phyloP scores from a whole-genome alignment of 1,139 yeast genomes.

The Candida anutae region DNA sequence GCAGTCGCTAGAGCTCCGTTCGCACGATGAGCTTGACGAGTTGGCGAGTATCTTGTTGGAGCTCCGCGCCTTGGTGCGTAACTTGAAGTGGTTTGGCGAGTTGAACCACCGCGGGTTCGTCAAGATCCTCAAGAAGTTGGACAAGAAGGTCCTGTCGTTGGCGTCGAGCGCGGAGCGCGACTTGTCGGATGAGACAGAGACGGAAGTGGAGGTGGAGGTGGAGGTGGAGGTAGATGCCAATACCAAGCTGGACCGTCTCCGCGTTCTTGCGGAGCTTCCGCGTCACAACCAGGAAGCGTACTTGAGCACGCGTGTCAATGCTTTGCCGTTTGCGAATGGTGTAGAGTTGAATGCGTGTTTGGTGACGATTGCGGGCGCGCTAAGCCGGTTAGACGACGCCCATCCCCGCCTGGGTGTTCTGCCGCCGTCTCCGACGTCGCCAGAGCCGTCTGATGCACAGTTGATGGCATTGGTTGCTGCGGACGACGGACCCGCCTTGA shows the following conservation, averaged over 20 bases:
- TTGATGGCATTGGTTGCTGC: conserved; percentile 5
- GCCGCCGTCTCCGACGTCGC: not conserved
- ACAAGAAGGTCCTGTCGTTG: conserved; percentile 55
- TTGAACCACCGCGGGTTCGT: conserved; percentile 84
- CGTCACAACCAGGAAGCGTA: conserved; percentile 61
- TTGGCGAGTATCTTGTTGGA: conserved; percentile 69
- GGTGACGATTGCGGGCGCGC: conserved; percentile 45
- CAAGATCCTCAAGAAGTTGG: conserved; percentile 84
- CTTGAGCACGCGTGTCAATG: conserved; percentile 60
- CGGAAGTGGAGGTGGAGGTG: not conserved
- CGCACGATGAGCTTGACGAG: conserved; percentile 69
- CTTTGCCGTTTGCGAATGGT: conserved; percentile 74
- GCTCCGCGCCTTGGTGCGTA: conserved; percentile 68
- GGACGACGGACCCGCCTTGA: conserved; percentile 2
- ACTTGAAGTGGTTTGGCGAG: conserved; percentile 90
- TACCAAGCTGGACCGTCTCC: conserved; percentile 4
- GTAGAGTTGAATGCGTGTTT: conserved; percentile 48
- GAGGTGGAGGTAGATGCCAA: not conserved
- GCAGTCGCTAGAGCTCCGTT: conserved; percentile 26
- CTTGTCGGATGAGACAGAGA: not conserved
- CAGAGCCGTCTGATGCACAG: conserved; percentile 7
- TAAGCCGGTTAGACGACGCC: conserved; percentile 33
- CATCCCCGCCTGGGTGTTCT: no score
- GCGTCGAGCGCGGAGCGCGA: conserved; percentile 8
- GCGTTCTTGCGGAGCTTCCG: conserved; percentile 26